Conservation (phyloP, 306 rosid genomes). For the Pachyrhizus erosus region DNA sequence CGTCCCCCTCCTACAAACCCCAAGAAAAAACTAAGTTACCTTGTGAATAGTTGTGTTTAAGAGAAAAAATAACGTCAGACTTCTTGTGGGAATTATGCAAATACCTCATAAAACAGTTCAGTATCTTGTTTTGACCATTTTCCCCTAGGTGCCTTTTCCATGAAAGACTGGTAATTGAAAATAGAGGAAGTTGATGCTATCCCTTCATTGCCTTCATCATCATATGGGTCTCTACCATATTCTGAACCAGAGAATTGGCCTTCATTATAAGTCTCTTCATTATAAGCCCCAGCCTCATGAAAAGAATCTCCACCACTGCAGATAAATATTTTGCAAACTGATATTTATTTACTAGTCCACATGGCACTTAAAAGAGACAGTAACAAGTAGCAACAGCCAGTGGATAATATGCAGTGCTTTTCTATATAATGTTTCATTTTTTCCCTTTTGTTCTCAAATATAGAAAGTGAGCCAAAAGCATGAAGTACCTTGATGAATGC, state of each 20-base stretch:
- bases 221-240: slow-evolving; percentile 62
- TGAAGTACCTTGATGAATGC: background rate
- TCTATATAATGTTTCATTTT: slow-evolving; percentile 20
- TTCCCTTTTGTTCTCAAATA: background rate
- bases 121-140: slow-evolving; percentile 91
- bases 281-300: slow-evolving; percentile 38
- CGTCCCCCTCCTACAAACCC: slow-evolving; percentile 12
- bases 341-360: slow-evolving; percentile 21
- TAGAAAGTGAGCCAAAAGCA: background rate
- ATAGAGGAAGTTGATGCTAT: slow-evolving; percentile 44
- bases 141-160: slow-evolving; percentile 69
- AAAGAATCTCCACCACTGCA: slow-evolving; percentile 54
- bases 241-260: slow-evolving; percentile 58
- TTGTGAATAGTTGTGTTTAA: background rate
- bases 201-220: slow-evolving; percentile 51
- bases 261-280: slow-evolving; percentile 51
- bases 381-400: slow-evolving; percentile 20
- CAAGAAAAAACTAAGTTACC: background rate
- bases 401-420: background rate
- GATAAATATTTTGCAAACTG: slow-evolving; percentile 42
- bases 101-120: slow-evolving; percentile 79
- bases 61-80: slow-evolving; percentile 13
- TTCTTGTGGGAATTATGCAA: slow-evolving; percentile 21
- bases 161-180: slow-evolving; percentile 77
- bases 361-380: background rate